Evolutionary conservation across 2,329 filamentous ascomycete species (phyloP).

Genomic region (Cladophialophora exuberans): DNA sequence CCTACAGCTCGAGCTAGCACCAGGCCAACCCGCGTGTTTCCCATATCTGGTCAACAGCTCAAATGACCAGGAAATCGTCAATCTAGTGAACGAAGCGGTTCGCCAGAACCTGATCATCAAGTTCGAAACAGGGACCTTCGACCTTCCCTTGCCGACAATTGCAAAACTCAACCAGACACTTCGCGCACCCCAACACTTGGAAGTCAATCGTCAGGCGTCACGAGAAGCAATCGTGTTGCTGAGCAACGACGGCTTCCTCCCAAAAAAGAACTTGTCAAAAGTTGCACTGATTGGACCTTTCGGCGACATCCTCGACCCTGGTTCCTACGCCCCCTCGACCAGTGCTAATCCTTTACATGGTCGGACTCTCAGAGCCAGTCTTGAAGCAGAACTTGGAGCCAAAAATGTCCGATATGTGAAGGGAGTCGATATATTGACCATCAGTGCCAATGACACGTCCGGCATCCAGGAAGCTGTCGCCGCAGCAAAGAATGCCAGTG

Average conservation of each 20-base stretch:
- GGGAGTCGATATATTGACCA: neutral
- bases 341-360: neutral
- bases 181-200: neutral
- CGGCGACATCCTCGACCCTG: neutral
- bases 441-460: neutral
- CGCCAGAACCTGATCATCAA: conserved; percentile 9
- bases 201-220: conserved; percentile 3
- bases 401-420: neutral
- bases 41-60: conserved; percentile 7
- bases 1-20: conserved; percentile 2
- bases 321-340: neutral
- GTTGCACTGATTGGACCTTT: neutral
- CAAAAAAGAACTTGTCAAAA: neutral
- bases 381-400: neutral
- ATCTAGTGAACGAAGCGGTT: neutral
- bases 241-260: conserved; percentile 1
- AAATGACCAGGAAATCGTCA: conserved; percentile 1
- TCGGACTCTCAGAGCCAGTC: neutral
- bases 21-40: conserved; percentile 3
- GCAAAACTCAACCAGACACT: neutral
- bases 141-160: conserved; percentile 1
- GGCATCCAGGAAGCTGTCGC: neutral
- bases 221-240: conserved; percentile 9
- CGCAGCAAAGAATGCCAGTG: neutral
- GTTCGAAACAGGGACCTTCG: conserved; percentile 7